These are phyloP conservation scores for Penicilliopsis zonata DNA, from an alignment of 495 filamentous ascomycete species.

Conservation along the genomic window DNA sequence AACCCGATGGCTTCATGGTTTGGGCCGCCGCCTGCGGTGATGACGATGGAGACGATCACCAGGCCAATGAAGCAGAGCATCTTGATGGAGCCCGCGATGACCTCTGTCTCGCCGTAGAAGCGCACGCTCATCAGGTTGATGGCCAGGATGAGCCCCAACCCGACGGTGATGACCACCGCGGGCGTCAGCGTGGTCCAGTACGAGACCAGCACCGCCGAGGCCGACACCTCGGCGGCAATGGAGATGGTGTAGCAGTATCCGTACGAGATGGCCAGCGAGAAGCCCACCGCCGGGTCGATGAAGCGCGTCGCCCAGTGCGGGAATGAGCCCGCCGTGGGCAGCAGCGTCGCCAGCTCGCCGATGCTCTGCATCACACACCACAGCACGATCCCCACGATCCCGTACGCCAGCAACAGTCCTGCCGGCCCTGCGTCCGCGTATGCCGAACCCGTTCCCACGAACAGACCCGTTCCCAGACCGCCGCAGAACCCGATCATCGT, in stretches of 20 bases:
- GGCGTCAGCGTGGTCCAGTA: constrained; percentile 38
- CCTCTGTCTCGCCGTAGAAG: constrained; percentile 56
- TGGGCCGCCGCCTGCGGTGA: constrained; percentile 49
- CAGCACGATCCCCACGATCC: no score
- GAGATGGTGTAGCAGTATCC: constrained; percentile 40
- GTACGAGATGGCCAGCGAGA: no score
- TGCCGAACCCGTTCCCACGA: no score
- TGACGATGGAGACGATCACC: constrained; percentile 46
- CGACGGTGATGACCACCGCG: constrained; percentile 51
- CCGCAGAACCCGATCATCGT: no score
- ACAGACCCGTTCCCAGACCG: no score
- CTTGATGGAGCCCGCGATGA: constrained; percentile 55
- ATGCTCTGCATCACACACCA: no score
- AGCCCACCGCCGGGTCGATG: constrained; percentile 51
- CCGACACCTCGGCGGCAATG: constrained; percentile 50
- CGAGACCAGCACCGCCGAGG: constrained; percentile 48
- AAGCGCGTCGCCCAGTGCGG: no score
- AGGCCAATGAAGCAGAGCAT: constrained; percentile 55
- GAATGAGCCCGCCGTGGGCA: no score
- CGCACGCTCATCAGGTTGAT: constrained; percentile 50
- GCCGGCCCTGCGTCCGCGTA: no score
- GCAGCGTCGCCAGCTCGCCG: no score
- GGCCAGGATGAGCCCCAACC: constrained; percentile 46
- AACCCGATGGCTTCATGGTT: constrained; percentile 47
- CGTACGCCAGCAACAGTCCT: no score